Conservation (phyloP, 1,284 basidiomycete species). For the Grifola frondosa region DNA sequence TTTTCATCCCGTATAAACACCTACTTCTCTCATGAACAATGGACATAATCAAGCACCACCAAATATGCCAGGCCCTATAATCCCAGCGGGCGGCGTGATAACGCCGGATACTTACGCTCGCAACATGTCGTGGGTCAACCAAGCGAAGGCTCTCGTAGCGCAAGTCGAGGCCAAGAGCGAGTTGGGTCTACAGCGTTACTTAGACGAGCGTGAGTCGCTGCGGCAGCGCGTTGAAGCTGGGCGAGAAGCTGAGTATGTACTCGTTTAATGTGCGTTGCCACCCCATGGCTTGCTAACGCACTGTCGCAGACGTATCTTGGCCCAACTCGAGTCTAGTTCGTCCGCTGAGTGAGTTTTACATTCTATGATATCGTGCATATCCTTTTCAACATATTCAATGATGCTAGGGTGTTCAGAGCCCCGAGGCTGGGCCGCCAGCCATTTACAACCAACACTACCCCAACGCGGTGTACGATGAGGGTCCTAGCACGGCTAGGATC, state of each 20-base stretch:
- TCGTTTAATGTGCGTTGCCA: no score
- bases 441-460: neutral
- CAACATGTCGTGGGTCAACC: constrained; percentile 36
- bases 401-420: no score
- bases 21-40: constrained; percentile 17
- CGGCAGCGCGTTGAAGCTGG: constrained; percentile 36
- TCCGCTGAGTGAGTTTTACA: no score
- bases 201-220: constrained; percentile 29
- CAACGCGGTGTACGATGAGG: neutral
- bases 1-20: neutral
- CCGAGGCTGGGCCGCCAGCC: no score
- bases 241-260: constrained; percentile 39
- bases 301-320: no score
- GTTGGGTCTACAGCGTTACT: constrained; percentile 32
- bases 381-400: no score
- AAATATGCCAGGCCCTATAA: no score
- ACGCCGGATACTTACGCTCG: constrained; percentile 21
- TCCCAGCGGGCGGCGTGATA: constrained; percentile 12
- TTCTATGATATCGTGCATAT: no score
- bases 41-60: no score
- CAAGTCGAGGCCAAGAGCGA: constrained; percentile 35
- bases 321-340: no score
- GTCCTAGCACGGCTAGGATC: constrained; percentile 16
- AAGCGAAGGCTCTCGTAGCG: constrained; percentile 31
- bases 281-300: no score